Conservation (phyloP, 1,284 basidiomycete genomes). For the Malassezia obtusa region DNA sequence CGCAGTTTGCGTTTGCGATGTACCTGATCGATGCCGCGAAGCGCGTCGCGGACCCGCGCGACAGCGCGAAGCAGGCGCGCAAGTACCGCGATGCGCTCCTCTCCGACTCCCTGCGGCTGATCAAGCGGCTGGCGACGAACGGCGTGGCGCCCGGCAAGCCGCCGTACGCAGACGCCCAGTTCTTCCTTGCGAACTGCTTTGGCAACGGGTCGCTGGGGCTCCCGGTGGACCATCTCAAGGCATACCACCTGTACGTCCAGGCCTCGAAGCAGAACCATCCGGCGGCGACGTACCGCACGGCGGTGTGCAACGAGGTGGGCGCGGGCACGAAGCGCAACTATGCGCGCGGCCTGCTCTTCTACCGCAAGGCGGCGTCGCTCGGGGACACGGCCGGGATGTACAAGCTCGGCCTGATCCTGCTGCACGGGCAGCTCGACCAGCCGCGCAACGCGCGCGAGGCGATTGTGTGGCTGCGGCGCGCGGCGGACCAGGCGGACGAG, state of each 20-base stretch:
- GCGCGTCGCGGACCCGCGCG: constrained; percentile 52
- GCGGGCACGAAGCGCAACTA: constrained; percentile 88
- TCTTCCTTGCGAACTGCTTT: constrained; percentile 94
- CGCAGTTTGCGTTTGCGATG: constrained; percentile 94
- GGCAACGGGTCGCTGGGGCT: constrained; percentile 89
- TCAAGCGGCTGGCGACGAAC: constrained; percentile 81
- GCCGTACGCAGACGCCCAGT: constrained; percentile 93
- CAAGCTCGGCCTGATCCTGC: constrained; percentile 89
- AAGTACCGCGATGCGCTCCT: constrained; percentile 85
- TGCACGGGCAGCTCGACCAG: constrained; percentile 75
- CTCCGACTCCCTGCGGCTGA: constrained; percentile 77
- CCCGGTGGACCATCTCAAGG: constrained; percentile 91
- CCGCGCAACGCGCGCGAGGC: constrained; percentile 79
- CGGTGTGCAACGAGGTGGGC: constrained; percentile 98
- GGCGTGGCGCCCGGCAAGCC: constrained; percentile 54
- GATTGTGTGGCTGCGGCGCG: constrained; percentile 84
- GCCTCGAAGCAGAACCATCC: constrained; percentile 95
- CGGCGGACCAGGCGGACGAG: constrained; percentile 92
- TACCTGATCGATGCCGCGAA: constrained; percentile 99
- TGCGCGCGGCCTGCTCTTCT: constrained; percentile 81
- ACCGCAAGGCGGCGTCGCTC: constrained; percentile 87
- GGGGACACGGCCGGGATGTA: constrained; percentile 99
- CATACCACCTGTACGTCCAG: constrained; percentile 95
- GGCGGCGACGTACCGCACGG: constrained; percentile 88
- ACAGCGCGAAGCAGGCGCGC: constrained; percentile 41